Base-by-base conservation (phyloP, 768 basidiomycete genomes). In the Tylopilus rubrobrunneus region DNA sequence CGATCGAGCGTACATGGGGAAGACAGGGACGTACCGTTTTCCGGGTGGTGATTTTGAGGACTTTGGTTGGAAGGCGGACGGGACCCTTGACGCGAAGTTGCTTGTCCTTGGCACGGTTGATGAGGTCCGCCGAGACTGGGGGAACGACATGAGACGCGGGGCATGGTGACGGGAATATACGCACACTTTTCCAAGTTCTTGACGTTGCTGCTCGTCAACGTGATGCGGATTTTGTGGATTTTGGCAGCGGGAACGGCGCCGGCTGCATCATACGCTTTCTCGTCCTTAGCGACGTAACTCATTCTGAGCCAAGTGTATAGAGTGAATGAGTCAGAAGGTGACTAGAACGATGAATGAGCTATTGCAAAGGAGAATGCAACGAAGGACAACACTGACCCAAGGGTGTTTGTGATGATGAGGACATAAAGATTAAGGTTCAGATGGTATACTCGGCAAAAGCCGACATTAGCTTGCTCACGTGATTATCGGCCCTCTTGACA, bases 61-160 rank as follows among this genome's bases (percentile, higher is more conserved):
- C 88, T 80, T 98, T 98, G 74, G 97, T 99, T 59, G 97, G 97
- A 67, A 99, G 89, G 62, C 97, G 89, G 67, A 99, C 94, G 61
- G 97, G 97, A 56, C 97, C 97, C 78, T 97, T 98, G 73, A 98
- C 97, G 58, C 90, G 91, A 70, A 99, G 92, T 74, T 98, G 92
- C 82, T 95, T 95, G 84, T 98, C 96, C 82, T 98, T 98, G 65
- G 97, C 96, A 57, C 96, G 86, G 84, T 94, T 94, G 76, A 99
- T 91, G 71, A 99, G 84, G 73, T 98, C 97, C 56, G 77, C 74
- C 56, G 91, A 98, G 85, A 99, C 96, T 99, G 33, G 43, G 12
- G 12, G 7, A 1, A n/a, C 39, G 9, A 4, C 17, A 5, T 48
- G 27, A 48, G 46, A 48, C 5, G n/a, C 2, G n/a, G 5, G 33